Base-by-base conservation (phyloP, 306 rosid species). In the Rosa chinensis region DNA sequence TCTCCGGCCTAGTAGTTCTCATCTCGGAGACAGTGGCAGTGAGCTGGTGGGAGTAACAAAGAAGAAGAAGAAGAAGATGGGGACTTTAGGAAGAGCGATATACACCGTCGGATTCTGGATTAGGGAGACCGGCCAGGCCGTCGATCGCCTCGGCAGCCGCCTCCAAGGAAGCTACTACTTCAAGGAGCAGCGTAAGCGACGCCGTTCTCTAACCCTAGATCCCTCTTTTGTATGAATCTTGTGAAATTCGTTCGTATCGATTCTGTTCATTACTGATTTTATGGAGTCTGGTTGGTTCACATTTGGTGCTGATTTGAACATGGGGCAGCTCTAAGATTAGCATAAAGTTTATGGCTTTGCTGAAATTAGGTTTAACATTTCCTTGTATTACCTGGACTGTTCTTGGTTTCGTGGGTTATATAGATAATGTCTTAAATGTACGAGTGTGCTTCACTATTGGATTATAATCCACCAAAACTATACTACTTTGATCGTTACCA, bases 91-190 rank as follows among this genome's bases (percentile, higher is more conserved):
- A 59, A 89, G 81, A 83, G 97, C 85, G 37, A 88, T 93, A 44
- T 93, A 91, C 92, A 83, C 88, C 35, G 90, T 93, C 13, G 98
- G 98, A 39, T 86, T 86, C 77, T 93, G 90, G 98, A 87, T 93
- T 87, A 90, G 97, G 11, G 91, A 88, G 84, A 89, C 98, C 5
- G 98, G 98, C 8, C 97, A 91, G 55, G 97, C 92, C 85, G 83
- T 93, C 72, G 97, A 93, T 86, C 98, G 97, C 32, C 89, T 93
- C 44, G 98, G 98, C 39, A 88, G 86, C 55, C 91, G 91, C 85
- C 90, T 93, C 40, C 97, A 93, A 72, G 97, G 97, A 35, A 81
- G 58, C 70, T 91, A 89, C 91, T 81, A 71, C 83, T 82, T 92
- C 87, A 87, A 92, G 58, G 97, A 92, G 73, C 97, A 92, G 79